Evolutionary conservation across 2,329 filamentous ascomycete species (phyloP), one percentile per base, ranked within the genome.

Genomic region (Aureobasidium sp.): DNA sequence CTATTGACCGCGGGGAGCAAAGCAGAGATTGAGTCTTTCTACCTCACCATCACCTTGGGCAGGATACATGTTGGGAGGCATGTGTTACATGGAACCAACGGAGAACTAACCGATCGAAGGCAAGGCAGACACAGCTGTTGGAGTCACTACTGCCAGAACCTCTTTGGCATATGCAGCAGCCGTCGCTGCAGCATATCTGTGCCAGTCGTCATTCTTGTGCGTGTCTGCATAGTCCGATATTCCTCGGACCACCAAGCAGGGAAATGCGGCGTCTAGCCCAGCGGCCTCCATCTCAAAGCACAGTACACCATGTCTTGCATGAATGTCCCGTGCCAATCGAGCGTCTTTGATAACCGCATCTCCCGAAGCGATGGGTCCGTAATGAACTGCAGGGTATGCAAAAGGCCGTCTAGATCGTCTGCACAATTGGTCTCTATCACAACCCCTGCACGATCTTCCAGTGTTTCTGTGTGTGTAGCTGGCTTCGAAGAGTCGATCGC

Each of bases 141-240:
- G 25, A 7, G 50, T 36, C 5, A 54, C 21, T 2, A 54, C 50
- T 2, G 27, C 10, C 30, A 57, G 25, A 1, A 57, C 9, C 39
- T 61, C 59, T 21, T 61, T 70, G 1, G 66, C 66, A 34, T 65
- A 68, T 0, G 67, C 66, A 3, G 69, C 68, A n/a, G 68, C 69
- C 2, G 65, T 58, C 42, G 66, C 66, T 5, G 68, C 69, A n/a
- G 70, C 70, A 61, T 70, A 72, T 1, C 58, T 45, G 25, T 70
- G 70, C 70, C 70, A 73, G 1, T 54, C 41, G 5, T 71, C 65
- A 55, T 69, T 69, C 62, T 71, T 72, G 59, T 72, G 69, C 1
- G 68, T 66, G 41, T 67, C 64, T 1, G 51, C 27, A 30, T 66
- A 66, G 36, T 66, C 63, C 5, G 57, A 66, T 3, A 66, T 61